phyloP scores from a whole-genome alignment of 1,284 basidiomycete species.

The Volvariella surrecta region DNA sequence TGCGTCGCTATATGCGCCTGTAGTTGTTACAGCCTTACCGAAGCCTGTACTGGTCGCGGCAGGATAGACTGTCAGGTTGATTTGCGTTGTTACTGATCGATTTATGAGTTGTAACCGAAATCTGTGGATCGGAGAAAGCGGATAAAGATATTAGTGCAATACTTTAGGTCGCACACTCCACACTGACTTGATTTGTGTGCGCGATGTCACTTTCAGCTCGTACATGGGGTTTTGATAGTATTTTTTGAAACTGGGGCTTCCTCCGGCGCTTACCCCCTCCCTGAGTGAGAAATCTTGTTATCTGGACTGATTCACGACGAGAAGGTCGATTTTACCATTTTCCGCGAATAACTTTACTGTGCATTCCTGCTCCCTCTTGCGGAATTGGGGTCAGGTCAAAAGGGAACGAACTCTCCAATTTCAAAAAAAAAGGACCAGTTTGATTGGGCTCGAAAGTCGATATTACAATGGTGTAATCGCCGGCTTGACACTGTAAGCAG shows the following conservation, averaged over 20 bases:
- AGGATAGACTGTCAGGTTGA: conserved; percentile 57
- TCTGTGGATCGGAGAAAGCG: conserved; percentile 24
- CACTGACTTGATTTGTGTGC: conserved; percentile 55
- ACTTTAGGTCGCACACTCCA: too few relatives aligned
- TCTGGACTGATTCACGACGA: too few relatives aligned
- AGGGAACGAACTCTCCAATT: conserved; percentile 52
- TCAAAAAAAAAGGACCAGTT: conserved; percentile 56
- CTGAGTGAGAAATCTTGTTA: conserved; percentile 28
- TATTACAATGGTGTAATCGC: conserved; percentile 74
- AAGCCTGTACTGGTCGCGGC: conserved; percentile 21
- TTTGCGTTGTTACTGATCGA: conserved; percentile 31
- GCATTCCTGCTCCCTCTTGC: conserved; percentile 91
- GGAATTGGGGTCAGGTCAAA: conserved; percentile 72
- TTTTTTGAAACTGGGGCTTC: conserved; percentile 53
- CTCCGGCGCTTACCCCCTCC: conserved; percentile 46
- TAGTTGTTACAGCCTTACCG: conserved; percentile 43
- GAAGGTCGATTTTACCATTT: conserved; percentile 47
- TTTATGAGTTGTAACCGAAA: conserved; percentile 56
- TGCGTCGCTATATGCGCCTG: conserved; percentile 71
- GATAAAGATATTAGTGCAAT: not conserved
- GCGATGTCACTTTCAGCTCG: conserved; percentile 45
- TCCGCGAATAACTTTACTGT: conserved; percentile 54
- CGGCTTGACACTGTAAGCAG: conserved; percentile 36
- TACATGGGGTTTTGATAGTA: conserved; percentile 67
- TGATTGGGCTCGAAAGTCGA: conserved; percentile 78